Evolutionary conservation across 2,329 filamentous ascomycete species (phyloP), one percentile per base, ranked within the genome.

Genomic region (Diaporthe sp.): DNA sequence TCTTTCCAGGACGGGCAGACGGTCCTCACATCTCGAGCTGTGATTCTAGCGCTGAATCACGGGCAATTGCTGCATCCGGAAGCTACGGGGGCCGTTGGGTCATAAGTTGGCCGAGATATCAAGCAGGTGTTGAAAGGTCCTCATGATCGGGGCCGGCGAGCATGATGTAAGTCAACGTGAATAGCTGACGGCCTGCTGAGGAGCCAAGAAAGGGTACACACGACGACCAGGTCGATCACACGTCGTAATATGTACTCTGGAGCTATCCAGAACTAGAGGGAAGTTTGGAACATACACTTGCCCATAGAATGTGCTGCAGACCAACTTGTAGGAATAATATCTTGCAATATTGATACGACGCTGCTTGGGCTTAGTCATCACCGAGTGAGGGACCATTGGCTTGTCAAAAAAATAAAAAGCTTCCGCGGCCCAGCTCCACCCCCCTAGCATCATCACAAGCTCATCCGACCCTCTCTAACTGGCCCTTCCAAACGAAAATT

Each of bases 381-480:
- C 42, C 12, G 9, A 32, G n/a, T 15, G 42, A 17, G 2, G 9
- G 37, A 4, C 37, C 15, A 10, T 44, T 12, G 44, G 22, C 61
- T 66, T 66, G 22, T 51, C 42, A 17, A n/a, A 65, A 65, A 66
- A 25, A 25, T 51, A 65, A 66, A 66, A 51, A 66, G 63, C 44
- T 66, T 50, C 44, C 30, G 27, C 42, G 12, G 22, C 10, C 27
- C 30, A 66, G 61, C 27, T 66, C 42, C 42, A 66, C 61, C 37
- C 55, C 19, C 25, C 44, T 37, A 74, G 35, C 71, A 72, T 71
- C 68, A 69, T 70, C 32, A 70, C 53, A 72, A 68, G 59, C 63
- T 71, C 30, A 17, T 17, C 66, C 50, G 22, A 35, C 69, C 66
- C 35, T 42, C 35, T 42, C 32, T 55, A 39, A 39, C n/a, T 37